A percentile compares a stretch with the other conserved stretches of the same genome.
Evolutionary conservation across 192 early-diverging fungal species (phyloP).

Genomic region (Rhizoclosmatium sp.): DNA sequence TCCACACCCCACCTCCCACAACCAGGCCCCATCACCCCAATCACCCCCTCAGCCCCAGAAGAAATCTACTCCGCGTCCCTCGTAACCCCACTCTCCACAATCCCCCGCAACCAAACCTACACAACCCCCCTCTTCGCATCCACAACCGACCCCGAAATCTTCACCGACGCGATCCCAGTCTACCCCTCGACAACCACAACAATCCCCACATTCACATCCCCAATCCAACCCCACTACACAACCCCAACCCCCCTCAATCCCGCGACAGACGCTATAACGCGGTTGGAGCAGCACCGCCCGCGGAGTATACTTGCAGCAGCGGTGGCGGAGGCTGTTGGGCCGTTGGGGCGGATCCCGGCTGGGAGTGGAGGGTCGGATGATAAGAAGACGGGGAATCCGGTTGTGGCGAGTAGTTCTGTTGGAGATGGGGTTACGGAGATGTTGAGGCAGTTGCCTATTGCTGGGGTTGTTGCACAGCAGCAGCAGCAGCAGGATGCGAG

Average conservation of each 20-base stretch:
- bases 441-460: background rate
- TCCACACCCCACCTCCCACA: conserved; percentile 1
- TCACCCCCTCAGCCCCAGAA: conserved; percentile 4
- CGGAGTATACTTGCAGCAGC: conserved; percentile 4
- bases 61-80: conserved; percentile 1
- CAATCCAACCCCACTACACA: background rate
- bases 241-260: background rate
- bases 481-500: conserved; percentile 6
- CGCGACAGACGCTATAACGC: too few species aligned
- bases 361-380: background rate
- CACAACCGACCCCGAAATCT: background rate
- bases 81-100: background rate
- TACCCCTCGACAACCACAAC: background rate
- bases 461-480: background rate
- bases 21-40: background rate
- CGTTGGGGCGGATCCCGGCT: conserved; percentile 10
- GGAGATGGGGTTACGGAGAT: conserved; percentile 28
- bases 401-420: background rate
- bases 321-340: conserved; percentile 19
- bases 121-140: background rate
- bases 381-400: background rate
- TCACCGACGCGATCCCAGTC: background rate
- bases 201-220: background rate
- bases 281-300: too few species aligned
- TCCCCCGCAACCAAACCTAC: background rate